Conservation (phyloP, 768 basidiomycete species). For the Rossbeevera mucosa region DNA sequence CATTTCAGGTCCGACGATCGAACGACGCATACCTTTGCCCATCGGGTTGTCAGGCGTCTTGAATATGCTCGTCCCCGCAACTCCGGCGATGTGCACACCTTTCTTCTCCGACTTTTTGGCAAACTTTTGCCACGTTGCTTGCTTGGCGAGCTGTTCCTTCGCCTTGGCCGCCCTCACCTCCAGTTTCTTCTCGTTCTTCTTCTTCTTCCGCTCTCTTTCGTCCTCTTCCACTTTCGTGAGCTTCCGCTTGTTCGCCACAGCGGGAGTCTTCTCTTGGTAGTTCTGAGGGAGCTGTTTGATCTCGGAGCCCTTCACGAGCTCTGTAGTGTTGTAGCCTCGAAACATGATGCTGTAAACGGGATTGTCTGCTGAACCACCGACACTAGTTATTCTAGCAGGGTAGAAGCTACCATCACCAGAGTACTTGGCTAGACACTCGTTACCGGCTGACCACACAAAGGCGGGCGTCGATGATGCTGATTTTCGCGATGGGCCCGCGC, state of each 20-base stretch:
- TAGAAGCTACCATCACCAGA: slow-evolving; percentile 83
- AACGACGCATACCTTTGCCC: slow-evolving; percentile 62
- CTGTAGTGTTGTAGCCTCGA: slow-evolving; percentile 89
- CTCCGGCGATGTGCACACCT: slow-evolving; percentile 84
- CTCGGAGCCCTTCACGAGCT: slow-evolving; percentile 69
- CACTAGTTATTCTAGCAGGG: slow-evolving; percentile 80
- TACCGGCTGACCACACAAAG: slow-evolving; percentile 71
- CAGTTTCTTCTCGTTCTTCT: slow-evolving; percentile 92
- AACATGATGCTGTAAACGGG: slow-evolving; percentile 87
- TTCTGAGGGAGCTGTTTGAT: slow-evolving; percentile 66
- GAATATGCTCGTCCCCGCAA: slow-evolving; percentile 87
- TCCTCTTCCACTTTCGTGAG: slow-evolving; percentile 77
- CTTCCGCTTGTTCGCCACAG: slow-evolving; percentile 66
- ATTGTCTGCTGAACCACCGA: slow-evolving; percentile 78
- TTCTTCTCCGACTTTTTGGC: slow-evolving; percentile 93
- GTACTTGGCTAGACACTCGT: slow-evolving; percentile 84
- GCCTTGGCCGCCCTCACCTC: slow-evolving; percentile 81
- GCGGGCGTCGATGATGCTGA: slow-evolving; percentile 44
- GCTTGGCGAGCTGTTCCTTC: slow-evolving; percentile 80
- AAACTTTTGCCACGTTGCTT: slow-evolving; percentile 91
- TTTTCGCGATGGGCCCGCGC: slow-evolving; percentile 56
- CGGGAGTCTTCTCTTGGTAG: slow-evolving; percentile 39
- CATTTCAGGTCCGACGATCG: background rate
- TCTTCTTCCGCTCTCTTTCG: slow-evolving; percentile 85
- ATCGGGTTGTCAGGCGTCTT: slow-evolving; percentile 91